Evolutionary conservation across 78 protist genomes (phyloP).

Genomic region (Neovahlkampfia damariscottae): DNA sequence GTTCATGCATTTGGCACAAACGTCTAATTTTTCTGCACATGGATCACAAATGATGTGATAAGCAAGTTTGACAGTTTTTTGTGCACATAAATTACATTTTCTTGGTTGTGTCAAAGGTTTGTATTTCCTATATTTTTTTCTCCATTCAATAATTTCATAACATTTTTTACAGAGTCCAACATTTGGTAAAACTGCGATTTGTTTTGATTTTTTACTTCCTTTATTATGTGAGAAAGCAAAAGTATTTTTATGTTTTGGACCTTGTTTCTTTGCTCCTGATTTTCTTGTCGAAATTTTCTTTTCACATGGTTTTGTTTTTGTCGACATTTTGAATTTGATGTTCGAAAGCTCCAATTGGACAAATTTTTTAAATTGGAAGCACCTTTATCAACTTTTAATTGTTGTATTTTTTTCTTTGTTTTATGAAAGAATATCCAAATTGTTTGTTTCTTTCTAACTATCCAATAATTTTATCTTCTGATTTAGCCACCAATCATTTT

Average conservation of each 20-base stretch:
- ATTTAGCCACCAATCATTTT: too few relatives aligned
- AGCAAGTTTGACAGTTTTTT: neutral
- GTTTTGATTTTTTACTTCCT: constrained; percentile 34
- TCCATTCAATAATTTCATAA: constrained; percentile 63
- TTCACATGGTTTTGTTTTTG: too few relatives aligned
- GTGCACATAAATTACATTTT: constrained; percentile 25
- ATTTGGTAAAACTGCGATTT: constrained; percentile 42
- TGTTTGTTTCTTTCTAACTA: too few relatives aligned
- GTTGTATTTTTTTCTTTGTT: too few relatives aligned
- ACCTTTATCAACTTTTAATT: too few relatives aligned
- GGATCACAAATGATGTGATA: constrained; percentile 29
- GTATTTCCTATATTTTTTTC: constrained; percentile 61
- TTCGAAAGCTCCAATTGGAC: too few relatives aligned
- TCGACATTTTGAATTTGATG: too few relatives aligned
- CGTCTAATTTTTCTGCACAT: constrained; percentile 26
- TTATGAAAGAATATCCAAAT: too few relatives aligned
- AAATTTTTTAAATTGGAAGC: too few relatives aligned
- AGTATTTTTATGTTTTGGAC: constrained; percentile 25
- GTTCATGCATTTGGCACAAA: constrained; percentile 56
- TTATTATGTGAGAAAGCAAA: constrained; percentile 55
- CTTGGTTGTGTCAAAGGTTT: constrained; percentile 57
- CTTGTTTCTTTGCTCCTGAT: too few relatives aligned
- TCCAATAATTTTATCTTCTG: too few relatives aligned
- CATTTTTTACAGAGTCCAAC: constrained; percentile 56
- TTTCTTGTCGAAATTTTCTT: too few relatives aligned